Evolutionary conservation across 139 green algal genomes (phyloP).

Genomic region (Picochlorum sp.): DNA sequence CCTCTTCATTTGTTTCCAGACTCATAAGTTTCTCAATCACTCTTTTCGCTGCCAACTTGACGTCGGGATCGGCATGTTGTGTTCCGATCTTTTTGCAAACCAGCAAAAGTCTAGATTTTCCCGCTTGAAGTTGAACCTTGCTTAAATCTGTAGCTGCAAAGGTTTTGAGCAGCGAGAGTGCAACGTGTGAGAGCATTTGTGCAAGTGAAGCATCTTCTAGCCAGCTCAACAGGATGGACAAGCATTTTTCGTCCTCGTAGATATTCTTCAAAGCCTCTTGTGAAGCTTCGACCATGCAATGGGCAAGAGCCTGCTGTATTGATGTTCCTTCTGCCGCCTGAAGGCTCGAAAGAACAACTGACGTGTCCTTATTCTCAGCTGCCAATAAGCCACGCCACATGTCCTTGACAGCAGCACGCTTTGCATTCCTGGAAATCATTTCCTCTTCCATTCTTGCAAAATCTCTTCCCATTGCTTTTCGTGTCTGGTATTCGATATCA

Average conservation of each 20-base stretch:
- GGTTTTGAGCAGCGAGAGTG: constrained; percentile 13
- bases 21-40: constrained; percentile 5
- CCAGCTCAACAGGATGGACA: constrained; percentile 14
- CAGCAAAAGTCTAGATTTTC: not conserved
- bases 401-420: constrained; percentile 16
- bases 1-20: not conserved
- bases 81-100: not conserved
- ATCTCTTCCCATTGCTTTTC: constrained; percentile 12
- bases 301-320: not conserved
- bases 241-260: constrained; percentile 1
- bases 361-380: constrained; percentile 13
- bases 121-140: not conserved
- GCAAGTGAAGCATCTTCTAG: constrained; percentile 10
- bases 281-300: not conserved
- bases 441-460: constrained; percentile 11
- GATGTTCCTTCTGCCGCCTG: not conserved
- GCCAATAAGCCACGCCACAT: constrained; percentile 20
- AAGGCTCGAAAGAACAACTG: constrained; percentile 12
- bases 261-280: not conserved
- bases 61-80: constrained; percentile 16
- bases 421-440: constrained; percentile 1
- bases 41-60: constrained; percentile 15
- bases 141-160: not conserved
- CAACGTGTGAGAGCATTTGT: not conserved
- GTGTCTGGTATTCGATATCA: constrained; percentile 1